Base-by-base conservation (phyloP, 495 filamentous ascomycete genomes). In the Aeminium ludgeri region DNA sequence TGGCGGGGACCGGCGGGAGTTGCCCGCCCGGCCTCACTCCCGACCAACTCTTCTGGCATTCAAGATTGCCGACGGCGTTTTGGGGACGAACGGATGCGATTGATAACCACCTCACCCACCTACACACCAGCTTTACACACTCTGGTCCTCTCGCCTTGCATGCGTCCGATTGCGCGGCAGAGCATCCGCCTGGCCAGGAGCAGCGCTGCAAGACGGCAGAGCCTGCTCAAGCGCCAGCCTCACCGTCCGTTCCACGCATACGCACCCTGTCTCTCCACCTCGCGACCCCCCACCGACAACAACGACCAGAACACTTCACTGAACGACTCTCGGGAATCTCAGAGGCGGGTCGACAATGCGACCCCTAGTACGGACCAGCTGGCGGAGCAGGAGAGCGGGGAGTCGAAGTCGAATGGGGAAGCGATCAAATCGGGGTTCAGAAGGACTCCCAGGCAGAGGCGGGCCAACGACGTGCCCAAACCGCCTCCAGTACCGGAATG, bases 401-500 rank as follows among this genome's bases (percentile, higher is more conserved):
- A 59, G 40, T 20, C 51, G 10, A 54, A 52, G 38, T 34, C 36
- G 29, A 44, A 33, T 20, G 40, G 41, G 20, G 53, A 50, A 11
- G 5, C 48, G 12, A 41, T 48, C 28, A 52, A 43, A 10, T 27
- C 46, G 1, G 38, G 42, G 25, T 3, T 23, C 28, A 20, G 48
- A 20, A 33, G 34, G 28, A 40, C 43, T 7, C 16, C 44, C 1
- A 12, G 48, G 30, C n/a, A 40, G 15, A 12, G 34, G 28, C 36
- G 47, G 10, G 16, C 36, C 2, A 34, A 20, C 12, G 47, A 50
- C 19, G 43, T 51, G 1, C 48, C 48, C 4, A 43, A 42, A 19
- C 48, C 48, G 12, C 48, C 48, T 20, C 48, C 48, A 13, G 50
- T 67, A 25, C 64, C 64, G 11, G 43, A 53, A 11, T 65, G 64